Evolutionary conservation across 768 basidiomycete species (phyloP), one percentile per base, ranked within the genome.

Genomic region (Panus rudis): DNA sequence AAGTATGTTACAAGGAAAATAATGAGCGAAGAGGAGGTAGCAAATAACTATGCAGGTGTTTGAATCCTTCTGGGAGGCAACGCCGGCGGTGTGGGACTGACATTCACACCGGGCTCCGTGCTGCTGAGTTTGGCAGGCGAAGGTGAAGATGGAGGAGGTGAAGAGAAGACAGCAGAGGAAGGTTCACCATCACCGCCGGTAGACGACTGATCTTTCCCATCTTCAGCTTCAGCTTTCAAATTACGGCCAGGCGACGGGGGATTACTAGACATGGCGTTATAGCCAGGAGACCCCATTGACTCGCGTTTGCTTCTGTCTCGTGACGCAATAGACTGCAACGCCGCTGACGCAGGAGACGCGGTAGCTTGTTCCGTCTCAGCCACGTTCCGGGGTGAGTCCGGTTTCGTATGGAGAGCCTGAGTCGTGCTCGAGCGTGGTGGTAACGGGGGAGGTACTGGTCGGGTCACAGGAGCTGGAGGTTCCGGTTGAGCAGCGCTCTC

Each of bases 271-370:
- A n/a, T n/a, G n/a, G n/a, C n/a, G n/a, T n/a, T n/a, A n/a, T n/a
- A n/a, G 11, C 34, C 20, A 17, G 49, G 43, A 20, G 48, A 52
- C 13, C 47, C 52, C 20, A 58, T 39, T 41, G 63, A 51, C 27
- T 41, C 52, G 21, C 60, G 55, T 42, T 56, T 50, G 39, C 24
- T 56, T 14, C 46, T 51, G 51, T 67, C 63, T 41, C 61, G 59
- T 37, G 59, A 52, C 22, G 63, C 79, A 41, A 84, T 81, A 30
- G 67, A 69, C 62, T 81, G 75, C 21, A 84, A 65, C 10, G 71
- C 69, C 31, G 73, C 71, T 17, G 76, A 75, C 3, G 81, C 77
- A 1, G 71, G 62, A 8, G 33, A 35, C 16, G 62, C 65, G 41
- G 53, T 53, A 43, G 57, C 39, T 10, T 50, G 26, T 21, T 52